These are phyloP conservation scores for Sordaria brevicollis DNA, from an alignment of 495 filamentous ascomycete genomes.

Conservation along the genomic window DNA sequence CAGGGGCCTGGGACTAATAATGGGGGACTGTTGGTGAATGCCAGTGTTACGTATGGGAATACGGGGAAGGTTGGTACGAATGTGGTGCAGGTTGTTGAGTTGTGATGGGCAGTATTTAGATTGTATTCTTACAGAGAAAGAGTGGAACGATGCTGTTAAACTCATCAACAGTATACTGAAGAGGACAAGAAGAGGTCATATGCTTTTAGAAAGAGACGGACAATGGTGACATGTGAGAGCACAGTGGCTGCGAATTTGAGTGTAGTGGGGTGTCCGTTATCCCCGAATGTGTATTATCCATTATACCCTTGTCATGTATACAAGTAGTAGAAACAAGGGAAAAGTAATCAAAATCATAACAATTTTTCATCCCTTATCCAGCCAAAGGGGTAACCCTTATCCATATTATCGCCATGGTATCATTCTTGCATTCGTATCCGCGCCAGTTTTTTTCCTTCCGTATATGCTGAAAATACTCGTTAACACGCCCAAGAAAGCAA, in stretches of 20 bases:
- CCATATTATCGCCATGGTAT: not conserved
- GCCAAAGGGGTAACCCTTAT: not conserved
- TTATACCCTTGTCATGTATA: not conserved
- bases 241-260: not conserved
- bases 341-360: not conserved
- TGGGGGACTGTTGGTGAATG: conserved; percentile 64
- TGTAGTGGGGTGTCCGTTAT: not conserved
- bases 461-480: not conserved
- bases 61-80: conserved; percentile 58
- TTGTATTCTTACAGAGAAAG: not conserved
- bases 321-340: not conserved
- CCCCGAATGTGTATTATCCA: not conserved
- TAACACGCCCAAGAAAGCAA: not conserved
- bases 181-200: no score
- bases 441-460: not conserved
- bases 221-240: no score
- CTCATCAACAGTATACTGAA: no score
- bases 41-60: conserved; percentile 58
- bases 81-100: conserved; percentile 21
- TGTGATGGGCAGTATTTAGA: conserved; percentile 4
- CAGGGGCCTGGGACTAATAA: conserved; percentile 46
- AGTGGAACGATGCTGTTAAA: no score
- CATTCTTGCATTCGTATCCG: not conserved
- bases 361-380: not conserved
- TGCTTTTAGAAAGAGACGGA: not conserved